Evolutionary conservation across 1,284 basidiomycete species (phyloP).

Genomic region (Heterobasidion irregulare): DNA sequence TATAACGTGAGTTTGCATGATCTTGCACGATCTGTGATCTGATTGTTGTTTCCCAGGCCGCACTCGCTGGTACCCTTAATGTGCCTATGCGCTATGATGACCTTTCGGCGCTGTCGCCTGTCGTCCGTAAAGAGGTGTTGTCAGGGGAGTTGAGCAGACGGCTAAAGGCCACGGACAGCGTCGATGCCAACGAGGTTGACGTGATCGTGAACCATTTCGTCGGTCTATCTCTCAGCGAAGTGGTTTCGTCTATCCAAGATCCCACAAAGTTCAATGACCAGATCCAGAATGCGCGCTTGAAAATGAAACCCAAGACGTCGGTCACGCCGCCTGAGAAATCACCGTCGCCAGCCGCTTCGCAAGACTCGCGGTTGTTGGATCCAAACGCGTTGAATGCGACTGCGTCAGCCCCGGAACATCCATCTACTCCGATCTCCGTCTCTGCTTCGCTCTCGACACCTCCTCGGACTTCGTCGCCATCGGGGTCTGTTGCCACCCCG

Average conservation of each 20-base stretch:
- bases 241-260: conserved; percentile 70
- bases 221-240: conserved; percentile 60
- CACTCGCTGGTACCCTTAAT: conserved; percentile 67
- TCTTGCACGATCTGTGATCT: not conserved
- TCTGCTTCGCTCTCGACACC: conserved; percentile 66
- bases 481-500: conserved; percentile 61
- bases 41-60: conserved; percentile 40
- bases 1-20: conserved; percentile 48
- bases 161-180: conserved; percentile 46
- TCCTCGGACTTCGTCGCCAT: conserved; percentile 73
- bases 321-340: conserved; percentile 32
- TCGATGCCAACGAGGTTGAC: conserved; percentile 50
- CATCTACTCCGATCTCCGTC: conserved; percentile 72
- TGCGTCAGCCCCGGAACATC: conserved; percentile 76
- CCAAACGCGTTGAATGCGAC: conserved; percentile 55
- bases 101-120: conserved; percentile 68
- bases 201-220: conserved; percentile 63
- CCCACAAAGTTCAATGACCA: conserved; percentile 54
- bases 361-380: conserved; percentile 57
- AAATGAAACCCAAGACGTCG: conserved; percentile 24
- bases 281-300: conserved; percentile 40
- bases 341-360: conserved; percentile 42
- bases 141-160: conserved; percentile 74
- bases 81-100: conserved; percentile 78
- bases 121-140: conserved; percentile 77